Base-by-base conservation (phyloP, 768 basidiomycete genomes). In the Pisolithus sp. region DNA sequence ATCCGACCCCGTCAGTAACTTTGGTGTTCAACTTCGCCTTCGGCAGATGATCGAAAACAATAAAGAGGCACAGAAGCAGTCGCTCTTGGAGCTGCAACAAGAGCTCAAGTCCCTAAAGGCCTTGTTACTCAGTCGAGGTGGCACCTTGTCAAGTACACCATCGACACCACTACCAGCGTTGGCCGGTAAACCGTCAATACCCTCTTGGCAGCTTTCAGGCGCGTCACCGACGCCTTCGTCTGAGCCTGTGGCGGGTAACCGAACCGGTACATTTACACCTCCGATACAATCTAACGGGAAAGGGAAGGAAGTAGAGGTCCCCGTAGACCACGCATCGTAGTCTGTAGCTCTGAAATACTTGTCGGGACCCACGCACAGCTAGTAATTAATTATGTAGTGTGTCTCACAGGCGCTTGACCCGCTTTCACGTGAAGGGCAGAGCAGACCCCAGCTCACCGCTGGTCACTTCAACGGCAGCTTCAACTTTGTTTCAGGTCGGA, bases 31-130 rank as follows among this genome's bases (percentile, higher is more conserved):
- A 36, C 34, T 24, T 5, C 12, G 5, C 12, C 2, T 15, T 12
- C 15, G 37, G 49, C 56, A 98, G 94, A 90, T 97, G 89, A 86
- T 96, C 49, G 91, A 96, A 51, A 93, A 90, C 71, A 90, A 86
- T 64, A 89, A 92, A 65, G 86, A 91, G 50, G 77, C 80, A 13
- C 93, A 96, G 68, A 78, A 81, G 20, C 82, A 86, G 53, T 89
- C 92, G 1, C 75, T 97, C 13, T 71, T 77, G 49, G 95, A 97
- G 59, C 76, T 98, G 12, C 93, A 96, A 60, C 85, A 92, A 58
- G 95, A 98, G 64, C 78, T 98, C 61, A 93, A 93, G 63, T 97
- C 94, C 0, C 74, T 98, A 54, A 97, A 97, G 67, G 83, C 93
- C 0, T 76, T 98, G 23, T 72, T 97, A 7, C 76, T 94, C 7